These are phyloP conservation scores for Gaillardinia entomophila DNA, from an alignment of 805 yeast species.

Conservation along the genomic window DNA sequence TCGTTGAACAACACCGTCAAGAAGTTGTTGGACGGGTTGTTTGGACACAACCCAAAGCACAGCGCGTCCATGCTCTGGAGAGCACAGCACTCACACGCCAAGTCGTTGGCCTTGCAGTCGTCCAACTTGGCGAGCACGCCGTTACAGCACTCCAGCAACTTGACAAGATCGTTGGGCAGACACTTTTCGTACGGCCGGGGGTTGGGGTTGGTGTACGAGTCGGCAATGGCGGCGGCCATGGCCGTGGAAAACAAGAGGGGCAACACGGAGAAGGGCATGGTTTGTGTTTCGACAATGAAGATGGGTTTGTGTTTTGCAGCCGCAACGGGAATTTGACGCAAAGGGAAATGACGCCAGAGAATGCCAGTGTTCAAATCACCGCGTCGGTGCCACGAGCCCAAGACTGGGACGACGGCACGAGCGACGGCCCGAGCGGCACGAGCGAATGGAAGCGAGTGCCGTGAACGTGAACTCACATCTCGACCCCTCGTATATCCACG, in stretches of 20 bases:
- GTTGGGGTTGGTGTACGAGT: conserved; percentile 42
- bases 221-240: conserved; percentile 5
- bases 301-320: not conserved
- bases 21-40: conserved; percentile 42
- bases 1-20: conserved; percentile 40
- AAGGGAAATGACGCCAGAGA: not conserved
- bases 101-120: conserved; percentile 47
- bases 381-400: no score
- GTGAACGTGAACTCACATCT: no score
- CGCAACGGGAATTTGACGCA: not conserved
- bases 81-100: conserved; percentile 55
- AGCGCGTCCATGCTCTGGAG: conserved; percentile 41
- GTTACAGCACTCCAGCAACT: conserved; percentile 40
- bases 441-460: no score
- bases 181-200: conserved; percentile 38
- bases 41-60: conserved; percentile 46
- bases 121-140: conserved; percentile 42
- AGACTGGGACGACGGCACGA: no score
- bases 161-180: conserved; percentile 38
- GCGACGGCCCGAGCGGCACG: no score
- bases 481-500: no score
- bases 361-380: not conserved
- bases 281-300: no score
- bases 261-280: no score
- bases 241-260: not conserved